Percentiles rank a stretch among this genome's conserved stretches.
Evolutionary conservation across 495 filamentous ascomycete species (phyloP).

Genomic region (Aspergillus baeticus): DNA sequence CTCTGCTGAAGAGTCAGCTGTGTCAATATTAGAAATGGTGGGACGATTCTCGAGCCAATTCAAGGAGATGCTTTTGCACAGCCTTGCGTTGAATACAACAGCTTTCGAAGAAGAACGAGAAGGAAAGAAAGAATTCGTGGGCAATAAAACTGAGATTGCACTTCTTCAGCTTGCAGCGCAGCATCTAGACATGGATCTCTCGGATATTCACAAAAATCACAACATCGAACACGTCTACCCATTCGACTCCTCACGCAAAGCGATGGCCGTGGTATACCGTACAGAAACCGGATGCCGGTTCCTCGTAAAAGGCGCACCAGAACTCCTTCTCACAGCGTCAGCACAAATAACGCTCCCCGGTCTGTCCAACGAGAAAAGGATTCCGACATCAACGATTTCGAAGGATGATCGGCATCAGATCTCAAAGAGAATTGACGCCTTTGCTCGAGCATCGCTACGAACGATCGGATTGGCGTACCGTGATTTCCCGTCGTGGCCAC

Average conservation of each 20-base stretch:
- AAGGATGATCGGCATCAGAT: not conserved
- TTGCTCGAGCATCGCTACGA: constrained; percentile 48
- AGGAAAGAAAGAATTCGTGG: constrained; percentile 57
- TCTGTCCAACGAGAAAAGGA: constrained; percentile 39
- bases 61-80: constrained; percentile 60
- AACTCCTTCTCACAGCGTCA: constrained; percentile 58
- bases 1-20: not conserved
- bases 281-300: constrained; percentile 54
- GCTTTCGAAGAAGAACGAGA: constrained; percentile 62
- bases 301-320: constrained; percentile 68
- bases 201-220: constrained; percentile 58
- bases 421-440: not conserved
- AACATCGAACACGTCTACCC: constrained; percentile 62
- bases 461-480: constrained; percentile 63
- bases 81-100: constrained; percentile 64
- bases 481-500: constrained; percentile 65
- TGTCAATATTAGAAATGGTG: not conserved
- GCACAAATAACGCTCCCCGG: constrained; percentile 47
- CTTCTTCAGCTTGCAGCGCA: constrained; percentile 60
- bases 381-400: not conserved
- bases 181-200: constrained; percentile 59
- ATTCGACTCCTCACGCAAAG: constrained; percentile 68
- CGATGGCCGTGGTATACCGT: constrained; percentile 66
- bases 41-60: constrained; percentile 43
- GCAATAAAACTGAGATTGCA: constrained; percentile 70